These are phyloP conservation scores for Grosmannia penicillata DNA, from an alignment of 2,329 filamentous ascomycete genomes.

Conservation along the genomic window DNA sequence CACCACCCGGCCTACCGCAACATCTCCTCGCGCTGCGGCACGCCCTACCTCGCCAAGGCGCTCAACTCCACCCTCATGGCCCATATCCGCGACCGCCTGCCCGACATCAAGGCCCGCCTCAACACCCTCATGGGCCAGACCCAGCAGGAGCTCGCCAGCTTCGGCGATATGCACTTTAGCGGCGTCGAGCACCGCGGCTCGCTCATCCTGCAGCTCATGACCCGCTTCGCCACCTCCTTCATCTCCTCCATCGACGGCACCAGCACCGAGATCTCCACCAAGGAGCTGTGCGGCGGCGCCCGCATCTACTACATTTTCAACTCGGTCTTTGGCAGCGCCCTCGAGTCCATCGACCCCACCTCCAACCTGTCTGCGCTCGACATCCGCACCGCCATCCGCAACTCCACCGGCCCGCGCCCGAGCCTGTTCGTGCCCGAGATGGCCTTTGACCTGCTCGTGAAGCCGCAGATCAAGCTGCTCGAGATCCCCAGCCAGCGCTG, in stretches of 20 bases:
- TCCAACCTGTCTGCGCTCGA: constrained; percentile 88
- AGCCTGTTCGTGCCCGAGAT: constrained; percentile 96
- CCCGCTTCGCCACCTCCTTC: constrained; percentile 91
- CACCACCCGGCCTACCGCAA: constrained; percentile 96
- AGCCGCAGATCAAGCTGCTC: constrained; percentile 94
- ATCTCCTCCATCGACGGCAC: constrained; percentile 98
- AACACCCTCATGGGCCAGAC: constrained; percentile 99
- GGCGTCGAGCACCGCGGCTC: constrained; percentile 94
- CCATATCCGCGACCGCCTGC: constrained; percentile 87
- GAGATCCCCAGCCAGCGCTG: constrained; percentile 92
- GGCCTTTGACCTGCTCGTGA: constrained; percentile 92
- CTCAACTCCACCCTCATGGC: constrained; percentile 91
- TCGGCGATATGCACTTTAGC: constrained; percentile 94
- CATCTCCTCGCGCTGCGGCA: constrained; percentile 86
- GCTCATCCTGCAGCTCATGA: constrained; percentile 93
- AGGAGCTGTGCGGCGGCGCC: constrained; percentile 88
- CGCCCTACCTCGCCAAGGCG: constrained; percentile 85
- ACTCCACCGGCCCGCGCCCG: constrained; percentile 88
- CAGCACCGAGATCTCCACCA: constrained; percentile 95
- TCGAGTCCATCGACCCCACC: constrained; percentile 92
- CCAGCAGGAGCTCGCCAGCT: constrained; percentile 93
- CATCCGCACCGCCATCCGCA: constrained; percentile 92
- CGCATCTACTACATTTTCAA: constrained; percentile 99
- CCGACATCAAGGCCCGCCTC: constrained; percentile 93
- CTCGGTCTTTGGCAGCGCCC: constrained; percentile 90